Conservation (phyloP, 139 green algal species). For the Auxenochlorella pyrenoidosa region DNA sequence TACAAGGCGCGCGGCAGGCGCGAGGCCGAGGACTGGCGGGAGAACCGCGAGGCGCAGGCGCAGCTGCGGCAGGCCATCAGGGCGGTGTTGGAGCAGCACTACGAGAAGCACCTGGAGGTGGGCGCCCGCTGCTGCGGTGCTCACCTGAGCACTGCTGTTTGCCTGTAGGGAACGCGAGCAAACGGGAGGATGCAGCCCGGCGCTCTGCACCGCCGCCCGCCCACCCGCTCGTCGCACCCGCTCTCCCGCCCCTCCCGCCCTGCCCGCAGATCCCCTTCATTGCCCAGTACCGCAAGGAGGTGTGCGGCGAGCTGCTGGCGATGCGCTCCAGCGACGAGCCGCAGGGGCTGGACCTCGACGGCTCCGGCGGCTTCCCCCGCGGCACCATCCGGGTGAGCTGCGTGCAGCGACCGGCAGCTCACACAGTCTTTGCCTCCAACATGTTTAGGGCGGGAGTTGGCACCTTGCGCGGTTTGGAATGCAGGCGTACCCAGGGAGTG, state of each 20-base stretch:
- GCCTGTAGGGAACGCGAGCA: too few relatives aligned
- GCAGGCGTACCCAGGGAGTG: too few relatives aligned
- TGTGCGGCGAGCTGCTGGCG: constrained; percentile 81
- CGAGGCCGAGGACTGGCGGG: constrained; percentile 48
- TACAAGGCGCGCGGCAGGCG: not conserved
- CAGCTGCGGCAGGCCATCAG: constrained; percentile 56
- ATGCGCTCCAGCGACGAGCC: constrained; percentile 65
- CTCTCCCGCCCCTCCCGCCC: too few relatives aligned
- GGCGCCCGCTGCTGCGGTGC: not conserved
- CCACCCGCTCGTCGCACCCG: too few relatives aligned
- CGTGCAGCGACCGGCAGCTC: not conserved
- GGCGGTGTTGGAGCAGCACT: constrained; percentile 70
- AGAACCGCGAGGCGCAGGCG: constrained; percentile 51
- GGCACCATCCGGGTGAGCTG: constrained; percentile 12
- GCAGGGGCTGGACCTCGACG: not conserved
- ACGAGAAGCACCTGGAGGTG: constrained; percentile 62
- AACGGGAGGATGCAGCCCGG: too few relatives aligned
- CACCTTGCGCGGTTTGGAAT: not conserved
- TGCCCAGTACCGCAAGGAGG: constrained; percentile 81
- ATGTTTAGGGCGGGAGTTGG: too few relatives aligned
- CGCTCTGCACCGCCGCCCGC: too few relatives aligned
- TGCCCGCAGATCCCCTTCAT: constrained; percentile 68
- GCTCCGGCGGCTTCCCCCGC: not conserved
- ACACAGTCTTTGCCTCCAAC: not conserved
- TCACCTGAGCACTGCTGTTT: too few relatives aligned